Conservation (phyloP, 805 yeast species). For the Isabelozyma rhagii region DNA sequence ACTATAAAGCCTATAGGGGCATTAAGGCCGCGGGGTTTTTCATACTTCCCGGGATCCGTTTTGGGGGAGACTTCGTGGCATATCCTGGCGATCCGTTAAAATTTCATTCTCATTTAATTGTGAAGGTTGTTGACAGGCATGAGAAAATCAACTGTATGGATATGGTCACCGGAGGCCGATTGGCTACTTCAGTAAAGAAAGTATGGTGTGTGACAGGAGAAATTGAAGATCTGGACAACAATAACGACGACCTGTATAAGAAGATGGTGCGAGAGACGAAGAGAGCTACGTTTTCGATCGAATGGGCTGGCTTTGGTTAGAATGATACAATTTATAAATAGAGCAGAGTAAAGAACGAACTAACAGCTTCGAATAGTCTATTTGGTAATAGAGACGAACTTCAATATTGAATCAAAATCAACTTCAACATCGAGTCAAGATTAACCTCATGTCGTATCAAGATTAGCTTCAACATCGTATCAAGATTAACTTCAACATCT, state of each 20-base stretch:
- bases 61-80: constrained; percentile 85
- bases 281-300: constrained; percentile 60
- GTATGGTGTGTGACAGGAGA: constrained; percentile 61
- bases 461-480: no score
- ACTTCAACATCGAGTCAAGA: no score
- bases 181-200: constrained; percentile 91
- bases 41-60: constrained; percentile 81
- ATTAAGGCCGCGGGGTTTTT: constrained; percentile 47
- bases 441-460: no score
- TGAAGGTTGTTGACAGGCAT: constrained; percentile 38
- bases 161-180: constrained; percentile 79
- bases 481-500: no score
- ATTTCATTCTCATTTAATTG: constrained; percentile 83
- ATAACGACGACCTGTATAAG: constrained; percentile 3
- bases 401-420: no score
- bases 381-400: no score
- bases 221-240: constrained; percentile 10
- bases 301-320: constrained; percentile 94
- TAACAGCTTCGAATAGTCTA: no score
- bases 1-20: constrained; percentile 26
- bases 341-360: no score
- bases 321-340: no score
- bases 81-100: constrained; percentile 95
- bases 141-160: constrained; percentile 48
- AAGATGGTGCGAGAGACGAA: not conserved